Evolutionary conservation across 768 basidiomycete genomes (phyloP).

Genomic region (Trametes cubensis): DNA sequence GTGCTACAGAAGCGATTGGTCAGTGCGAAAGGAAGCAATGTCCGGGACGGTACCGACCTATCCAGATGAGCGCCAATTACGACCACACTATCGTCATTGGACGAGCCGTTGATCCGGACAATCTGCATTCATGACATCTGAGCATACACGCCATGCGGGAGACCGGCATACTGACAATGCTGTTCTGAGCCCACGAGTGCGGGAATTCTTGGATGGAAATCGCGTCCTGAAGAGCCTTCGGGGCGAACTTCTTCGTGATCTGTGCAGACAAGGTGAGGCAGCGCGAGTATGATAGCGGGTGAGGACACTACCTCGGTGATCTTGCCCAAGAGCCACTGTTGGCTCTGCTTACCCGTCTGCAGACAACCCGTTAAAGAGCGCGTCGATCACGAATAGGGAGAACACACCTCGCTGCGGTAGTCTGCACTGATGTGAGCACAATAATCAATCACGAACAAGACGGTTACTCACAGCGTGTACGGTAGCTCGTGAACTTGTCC

Average conservation of each 20-base stretch:
- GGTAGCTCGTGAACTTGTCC: conserved; percentile 67
- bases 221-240: conserved; percentile 51
- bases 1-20: conserved; percentile 45
- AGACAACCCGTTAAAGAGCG: conserved; percentile 1
- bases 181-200: conserved; percentile 87
- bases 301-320: conserved; percentile 57
- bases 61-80: conserved; percentile 84
- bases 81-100: conserved; percentile 62
- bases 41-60: conserved; percentile 47
- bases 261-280: conserved; percentile 33
- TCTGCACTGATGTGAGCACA: conserved; percentile 41
- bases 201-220: conserved; percentile 74
- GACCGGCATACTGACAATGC: conserved; percentile 51
- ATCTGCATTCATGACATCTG: conserved; percentile 49
- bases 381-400: background rate
- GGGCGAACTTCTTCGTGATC: conserved; percentile 68
- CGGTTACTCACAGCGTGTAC: conserved; percentile 62
- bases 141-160: conserved; percentile 2
- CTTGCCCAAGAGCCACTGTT: conserved; percentile 72
- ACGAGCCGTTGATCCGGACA: conserved; percentile 73
- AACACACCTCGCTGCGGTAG: conserved; percentile 72
- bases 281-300: conserved; percentile 3
- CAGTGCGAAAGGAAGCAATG: background rate
- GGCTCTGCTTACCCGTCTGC: conserved; percentile 76
- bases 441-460: conserved; percentile 8